phyloP scores from a whole-genome alignment of 2,329 filamentous ascomycete species.

The Aspergillus quadrilineatus region DNA sequence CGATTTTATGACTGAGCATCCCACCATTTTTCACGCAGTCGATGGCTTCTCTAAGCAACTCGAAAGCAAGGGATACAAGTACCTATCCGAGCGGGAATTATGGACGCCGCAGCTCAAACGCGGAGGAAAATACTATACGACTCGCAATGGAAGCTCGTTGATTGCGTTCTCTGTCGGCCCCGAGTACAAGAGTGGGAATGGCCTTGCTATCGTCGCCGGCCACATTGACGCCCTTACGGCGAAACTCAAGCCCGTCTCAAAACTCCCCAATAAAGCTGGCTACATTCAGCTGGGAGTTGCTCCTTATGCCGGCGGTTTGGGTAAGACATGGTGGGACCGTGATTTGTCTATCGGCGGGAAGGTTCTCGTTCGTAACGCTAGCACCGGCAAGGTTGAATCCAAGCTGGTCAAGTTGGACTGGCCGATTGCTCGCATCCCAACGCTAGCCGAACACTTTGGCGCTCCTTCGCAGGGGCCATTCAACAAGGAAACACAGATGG shows the following conservation, averaged over 20 bases:
- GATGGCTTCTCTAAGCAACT: conserved; percentile 74
- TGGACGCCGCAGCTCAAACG: conserved; percentile 72
- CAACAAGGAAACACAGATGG: conserved; percentile 90
- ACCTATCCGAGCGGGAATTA: conserved; percentile 71
- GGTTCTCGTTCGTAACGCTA: conserved; percentile 74
- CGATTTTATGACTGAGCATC: conserved; percentile 83
- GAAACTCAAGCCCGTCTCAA: conserved; percentile 85
- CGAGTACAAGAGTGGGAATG: conserved; percentile 79
- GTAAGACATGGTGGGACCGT: conserved; percentile 94
- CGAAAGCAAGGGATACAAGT: conserved; percentile 68
- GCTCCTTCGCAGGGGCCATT: conserved; percentile 63
- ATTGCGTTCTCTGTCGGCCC: conserved; percentile 83
- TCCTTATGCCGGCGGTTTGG: conserved; percentile 84
- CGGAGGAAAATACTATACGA: conserved; percentile 86
- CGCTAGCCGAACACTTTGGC: conserved; percentile 91
- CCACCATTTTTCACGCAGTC: conserved; percentile 90
- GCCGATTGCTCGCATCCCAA: conserved; percentile 91
- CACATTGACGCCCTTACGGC: conserved; percentile 92
- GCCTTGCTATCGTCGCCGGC: conserved; percentile 82
- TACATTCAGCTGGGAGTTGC: conserved; percentile 89
- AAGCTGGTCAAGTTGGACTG: conserved; percentile 89
- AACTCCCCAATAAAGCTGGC: conserved; percentile 77
- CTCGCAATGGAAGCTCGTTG: conserved; percentile 79
- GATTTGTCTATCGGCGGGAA: conserved; percentile 88
- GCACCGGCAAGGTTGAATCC: conserved; percentile 71